Evolutionary conservation across 805 yeast genomes (phyloP), one percentile per base, ranked within the genome.

Genomic region (Grigorovia humatica): DNA sequence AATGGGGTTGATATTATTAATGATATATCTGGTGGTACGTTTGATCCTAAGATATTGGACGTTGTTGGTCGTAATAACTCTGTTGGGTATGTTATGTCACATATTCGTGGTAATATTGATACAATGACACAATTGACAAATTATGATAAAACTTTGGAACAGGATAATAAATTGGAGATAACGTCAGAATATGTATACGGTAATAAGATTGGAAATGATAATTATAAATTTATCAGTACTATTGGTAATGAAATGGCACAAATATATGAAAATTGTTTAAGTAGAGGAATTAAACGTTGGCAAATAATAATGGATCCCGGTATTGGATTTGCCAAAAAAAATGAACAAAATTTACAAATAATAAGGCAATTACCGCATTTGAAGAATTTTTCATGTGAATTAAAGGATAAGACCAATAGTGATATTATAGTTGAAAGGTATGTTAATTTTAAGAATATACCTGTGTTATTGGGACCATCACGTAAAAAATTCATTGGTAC

Each of bases 251-350:
- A 93, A 65, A 68, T 91, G 49, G 70, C 81, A 9, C 56, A 58
- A 2, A 78, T 80, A 51, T 74, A 88, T 30, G 57, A 66, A 0
- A 73, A 70, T 51, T 95, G 96, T 12, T 68, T 78, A 45, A 59
- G 58, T 0, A 70, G 66, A 0, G 96, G 96, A 4, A 80, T 91
- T 1, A 73, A 75, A 53, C 81, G 91, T 66, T 93, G 96, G 96
- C 98, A 93, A 68, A 71, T 93, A 2, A 80, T 93, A 17, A 61
- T 89, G 4, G 99, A 93, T 64, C 99, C 99, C 0, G 99, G 99
- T 1, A 69, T 93, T 44, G 99, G 99, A 1, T 93, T 93, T 68
- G 97, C 98, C n/a, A 93, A 93, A 65, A 76, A 75, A 50, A 59
- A 76, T n/a, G 57, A 64, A 8, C 96, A 90, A 61, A 91, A 90